Conservation (phyloP, 2,329 filamentous ascomycete genomes). For the Colletotrichum sp. region DNA sequence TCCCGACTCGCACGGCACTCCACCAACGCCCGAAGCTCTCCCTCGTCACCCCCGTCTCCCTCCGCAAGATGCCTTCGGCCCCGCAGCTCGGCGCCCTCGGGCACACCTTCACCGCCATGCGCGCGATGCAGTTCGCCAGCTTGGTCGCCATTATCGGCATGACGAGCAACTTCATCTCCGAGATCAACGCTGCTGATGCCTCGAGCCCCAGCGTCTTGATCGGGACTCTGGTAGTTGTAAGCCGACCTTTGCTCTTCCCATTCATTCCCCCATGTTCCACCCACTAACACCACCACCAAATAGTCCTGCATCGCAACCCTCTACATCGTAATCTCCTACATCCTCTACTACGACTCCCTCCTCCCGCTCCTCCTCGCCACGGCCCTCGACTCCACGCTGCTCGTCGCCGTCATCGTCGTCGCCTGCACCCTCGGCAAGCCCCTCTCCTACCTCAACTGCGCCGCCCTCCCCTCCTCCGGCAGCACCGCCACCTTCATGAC, state of each 20-base stretch:
- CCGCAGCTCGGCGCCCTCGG: conserved; percentile 73
- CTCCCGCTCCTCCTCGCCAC: conserved; percentile 75
- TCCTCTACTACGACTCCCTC: conserved; percentile 78
- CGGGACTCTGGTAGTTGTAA: conserved; percentile 79
- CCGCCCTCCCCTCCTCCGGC: conserved; percentile 45
- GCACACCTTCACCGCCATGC: conserved; percentile 76
- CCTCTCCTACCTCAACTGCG: conserved; percentile 78
- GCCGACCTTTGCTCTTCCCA: conserved; percentile 36
- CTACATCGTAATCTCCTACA: conserved; percentile 80
- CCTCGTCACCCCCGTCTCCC: conserved; percentile 38
- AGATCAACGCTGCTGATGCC: conserved; percentile 71
- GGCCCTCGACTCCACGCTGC: conserved; percentile 68
- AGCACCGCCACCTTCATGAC: conserved; percentile 49
- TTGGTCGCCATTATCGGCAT: conserved; percentile 82
- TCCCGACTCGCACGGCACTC: conserved; percentile 41
- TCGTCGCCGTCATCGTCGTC: conserved; percentile 79
- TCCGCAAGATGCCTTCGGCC: conserved; percentile 45
- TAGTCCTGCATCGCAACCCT: conserved; percentile 80
- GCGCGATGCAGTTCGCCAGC: conserved; percentile 71
- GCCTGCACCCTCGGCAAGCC: conserved; percentile 80
- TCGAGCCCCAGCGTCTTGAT: conserved; percentile 75
- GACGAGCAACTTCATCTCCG: conserved; percentile 79
- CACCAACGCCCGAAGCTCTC: conserved; percentile 43
- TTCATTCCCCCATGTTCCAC: too few species aligned
- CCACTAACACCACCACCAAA: conserved; percentile 12